These are phyloP conservation scores for Trichosporon faecale DNA, from an alignment of 1,284 basidiomycete genomes.

Conservation along the genomic window DNA sequence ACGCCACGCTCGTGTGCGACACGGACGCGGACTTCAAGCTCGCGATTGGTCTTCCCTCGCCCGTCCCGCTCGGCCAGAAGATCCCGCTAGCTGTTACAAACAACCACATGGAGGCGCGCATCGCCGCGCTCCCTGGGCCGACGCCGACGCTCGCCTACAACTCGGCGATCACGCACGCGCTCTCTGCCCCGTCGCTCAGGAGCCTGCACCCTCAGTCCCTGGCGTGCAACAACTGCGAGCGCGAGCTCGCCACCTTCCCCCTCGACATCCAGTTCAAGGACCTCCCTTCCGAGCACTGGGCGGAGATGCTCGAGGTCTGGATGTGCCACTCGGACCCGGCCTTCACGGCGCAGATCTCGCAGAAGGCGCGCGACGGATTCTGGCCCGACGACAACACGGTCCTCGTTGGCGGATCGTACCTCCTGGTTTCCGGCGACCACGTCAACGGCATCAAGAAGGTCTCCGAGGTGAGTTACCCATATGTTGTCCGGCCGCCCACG, in stretches of 20 bases:
- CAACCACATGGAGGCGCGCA: conserved; percentile 64
- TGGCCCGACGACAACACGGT: conserved; percentile 70
- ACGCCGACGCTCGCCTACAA: conserved; percentile 40
- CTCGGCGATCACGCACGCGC: conserved; percentile 36
- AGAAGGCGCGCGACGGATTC: conserved; percentile 67
- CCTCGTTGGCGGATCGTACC: conserved; percentile 79
- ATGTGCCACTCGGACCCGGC: conserved; percentile 93
- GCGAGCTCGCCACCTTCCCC: conserved; percentile 68
- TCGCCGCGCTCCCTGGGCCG: conserved; percentile 52
- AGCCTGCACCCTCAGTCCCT: conserved; percentile 37
- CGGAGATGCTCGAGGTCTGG: conserved; percentile 94
- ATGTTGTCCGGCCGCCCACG: conserved; percentile 50
- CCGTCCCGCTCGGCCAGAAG: conserved; percentile 59
- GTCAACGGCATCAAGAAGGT: neutral
- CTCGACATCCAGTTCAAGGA: conserved; percentile 65
- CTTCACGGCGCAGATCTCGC: conserved; percentile 65
- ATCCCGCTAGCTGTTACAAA: conserved; percentile 30
- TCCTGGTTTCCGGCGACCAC: conserved; percentile 54
- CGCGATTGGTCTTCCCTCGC: conserved; percentile 64
- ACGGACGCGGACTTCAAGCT: conserved; percentile 60
- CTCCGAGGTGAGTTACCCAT: neutral
- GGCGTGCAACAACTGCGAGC: conserved; percentile 55
- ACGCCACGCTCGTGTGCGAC: conserved; percentile 61
- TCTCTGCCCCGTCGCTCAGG: conserved; percentile 40
- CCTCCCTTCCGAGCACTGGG: conserved; percentile 92